phyloP scores from a whole-genome alignment of 257 asterid genomes.

The Cynanchum wilfordii region DNA sequence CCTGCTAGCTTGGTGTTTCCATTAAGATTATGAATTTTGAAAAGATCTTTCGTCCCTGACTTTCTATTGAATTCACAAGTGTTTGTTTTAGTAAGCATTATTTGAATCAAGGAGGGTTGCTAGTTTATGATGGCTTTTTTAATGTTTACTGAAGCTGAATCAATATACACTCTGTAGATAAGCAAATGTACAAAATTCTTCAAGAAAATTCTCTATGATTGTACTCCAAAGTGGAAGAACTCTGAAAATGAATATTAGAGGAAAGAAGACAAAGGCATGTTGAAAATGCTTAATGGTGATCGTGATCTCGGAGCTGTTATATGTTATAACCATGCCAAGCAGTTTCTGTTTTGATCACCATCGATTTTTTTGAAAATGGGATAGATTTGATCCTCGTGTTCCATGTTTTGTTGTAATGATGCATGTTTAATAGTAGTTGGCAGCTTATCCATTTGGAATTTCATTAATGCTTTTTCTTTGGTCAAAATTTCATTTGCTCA shows the following conservation, averaged over 20 bases:
- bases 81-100: background rate
- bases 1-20: background rate
- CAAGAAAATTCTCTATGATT: background rate
- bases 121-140: background rate
- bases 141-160: background rate
- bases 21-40: background rate
- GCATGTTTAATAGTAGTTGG: background rate
- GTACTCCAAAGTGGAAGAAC: background rate
- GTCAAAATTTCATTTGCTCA: background rate
- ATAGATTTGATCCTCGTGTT: background rate
- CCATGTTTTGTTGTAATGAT: background rate
- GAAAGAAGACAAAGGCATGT: background rate
- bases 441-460: background rate
- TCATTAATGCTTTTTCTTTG: background rate
- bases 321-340: background rate
- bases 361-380: background rate
- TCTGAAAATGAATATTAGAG: background rate
- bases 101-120: background rate
- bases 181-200: background rate
- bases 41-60: background rate
- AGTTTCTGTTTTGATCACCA: background rate
- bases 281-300: background rate
- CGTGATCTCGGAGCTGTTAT: background rate
- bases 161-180: background rate
- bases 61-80: background rate